Evolutionary conservation across 2,329 filamentous ascomycete genomes (phyloP).

Genomic region (Coleophoma crateriformis): DNA sequence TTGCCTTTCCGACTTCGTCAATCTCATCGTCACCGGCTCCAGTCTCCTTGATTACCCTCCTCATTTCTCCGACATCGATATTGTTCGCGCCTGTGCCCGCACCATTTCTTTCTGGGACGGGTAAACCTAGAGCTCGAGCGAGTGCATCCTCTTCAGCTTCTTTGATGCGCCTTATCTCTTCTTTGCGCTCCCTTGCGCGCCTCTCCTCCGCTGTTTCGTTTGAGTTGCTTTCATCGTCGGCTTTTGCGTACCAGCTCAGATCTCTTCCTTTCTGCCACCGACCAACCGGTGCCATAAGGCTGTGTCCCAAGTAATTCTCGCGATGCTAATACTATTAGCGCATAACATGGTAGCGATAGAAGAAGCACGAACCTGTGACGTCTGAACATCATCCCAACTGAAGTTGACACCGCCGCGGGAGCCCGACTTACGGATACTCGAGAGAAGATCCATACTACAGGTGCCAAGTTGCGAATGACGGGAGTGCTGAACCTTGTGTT

Average conservation of each 20-base stretch:
- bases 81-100: conserved; percentile 61
- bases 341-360: not conserved
- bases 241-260: conserved; percentile 62
- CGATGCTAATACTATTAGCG: conserved; percentile 53
- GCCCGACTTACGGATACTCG: conserved; percentile 83
- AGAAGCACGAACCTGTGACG: conserved; percentile 37
- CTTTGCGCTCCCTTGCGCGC: conserved; percentile 56
- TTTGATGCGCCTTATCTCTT: conserved; percentile 78
- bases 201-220: conserved; percentile 55
- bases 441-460: conserved; percentile 77
- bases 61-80: conserved; percentile 57
- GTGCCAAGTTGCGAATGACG: too few relatives aligned
- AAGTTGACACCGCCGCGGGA: conserved; percentile 93
- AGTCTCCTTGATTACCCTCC: conserved; percentile 44
- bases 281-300: conserved; percentile 68
- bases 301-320: conserved; percentile 77
- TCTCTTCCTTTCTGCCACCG: conserved; percentile 63
- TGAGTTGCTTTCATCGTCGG: conserved; percentile 43
- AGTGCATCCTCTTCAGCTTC: conserved; percentile 92
- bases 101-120: conserved; percentile 49
- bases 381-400: conserved; percentile 92
- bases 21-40: conserved; percentile 32
- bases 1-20: conserved; percentile 20
- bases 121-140: conserved; percentile 74
- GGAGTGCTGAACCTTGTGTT: too few relatives aligned